phyloP scores from a whole-genome alignment of 306 rosid genomes.

The Gleditsia sinensis region DNA sequence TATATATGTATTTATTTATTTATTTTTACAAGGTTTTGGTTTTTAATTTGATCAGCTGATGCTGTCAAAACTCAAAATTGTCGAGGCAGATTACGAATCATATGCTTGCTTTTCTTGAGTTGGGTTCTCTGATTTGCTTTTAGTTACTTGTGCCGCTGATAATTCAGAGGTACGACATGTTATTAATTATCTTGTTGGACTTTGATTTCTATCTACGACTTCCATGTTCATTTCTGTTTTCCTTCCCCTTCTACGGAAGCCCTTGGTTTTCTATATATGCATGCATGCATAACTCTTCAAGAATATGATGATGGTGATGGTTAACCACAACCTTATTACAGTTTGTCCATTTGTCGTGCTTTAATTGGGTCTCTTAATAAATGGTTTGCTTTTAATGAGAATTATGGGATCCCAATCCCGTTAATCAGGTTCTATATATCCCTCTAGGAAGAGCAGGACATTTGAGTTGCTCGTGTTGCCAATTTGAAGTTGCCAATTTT shows the following conservation, averaged over 20 bases:
- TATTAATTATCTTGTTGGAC: not conserved
- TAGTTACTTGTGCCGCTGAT: not conserved
- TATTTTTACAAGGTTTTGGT: not conserved
- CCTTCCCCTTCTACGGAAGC: too few species aligned
- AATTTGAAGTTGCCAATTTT: not conserved
- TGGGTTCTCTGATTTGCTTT: not conserved
- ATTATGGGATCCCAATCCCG: too few species aligned
- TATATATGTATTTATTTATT: not conserved
- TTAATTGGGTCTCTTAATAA: too few species aligned
- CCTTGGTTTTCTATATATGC: not conserved
- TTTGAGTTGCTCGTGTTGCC: not conserved
- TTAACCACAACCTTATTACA: not conserved
- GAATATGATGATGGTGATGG: not conserved
- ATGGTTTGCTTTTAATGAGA: too few species aligned
- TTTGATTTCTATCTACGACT: not conserved
- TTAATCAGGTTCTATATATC: not conserved
- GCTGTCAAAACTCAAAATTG: not conserved
- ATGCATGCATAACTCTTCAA: not conserved
- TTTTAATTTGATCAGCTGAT: not conserved
- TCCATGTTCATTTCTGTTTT: not conserved
- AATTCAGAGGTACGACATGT: not conserved
- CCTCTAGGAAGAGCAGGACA: not conserved
- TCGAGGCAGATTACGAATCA: not conserved
- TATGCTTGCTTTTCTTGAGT: not conserved
- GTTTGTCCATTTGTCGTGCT: not conserved